These are phyloP conservation scores for Aechmea fasciata DNA, from an alignment of 176 grass and related monocot genomes.

Conservation along the genomic window DNA sequence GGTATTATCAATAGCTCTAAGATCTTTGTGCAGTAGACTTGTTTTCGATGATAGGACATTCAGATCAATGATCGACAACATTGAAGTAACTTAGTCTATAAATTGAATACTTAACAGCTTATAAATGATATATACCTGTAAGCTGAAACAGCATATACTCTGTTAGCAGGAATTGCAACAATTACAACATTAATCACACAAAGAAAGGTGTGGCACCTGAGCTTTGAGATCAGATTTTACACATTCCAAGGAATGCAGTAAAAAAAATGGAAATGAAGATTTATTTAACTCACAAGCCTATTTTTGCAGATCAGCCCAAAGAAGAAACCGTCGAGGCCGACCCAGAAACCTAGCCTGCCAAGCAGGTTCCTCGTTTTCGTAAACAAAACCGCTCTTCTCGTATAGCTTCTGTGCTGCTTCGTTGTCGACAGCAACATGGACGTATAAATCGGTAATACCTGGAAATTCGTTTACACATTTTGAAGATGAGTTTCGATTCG, in stretches of 20 bases:
- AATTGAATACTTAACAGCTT: too few species aligned
- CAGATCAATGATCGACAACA: too few species aligned
- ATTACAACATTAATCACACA: too few species aligned
- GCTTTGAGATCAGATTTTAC: neutral
- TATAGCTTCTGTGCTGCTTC: constrained; percentile 69
- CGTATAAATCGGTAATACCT: constrained; percentile 95
- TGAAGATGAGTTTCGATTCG: constrained; percentile 4
- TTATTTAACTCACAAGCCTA: neutral
- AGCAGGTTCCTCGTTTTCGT: constrained; percentile 80
- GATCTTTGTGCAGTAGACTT: too few species aligned
- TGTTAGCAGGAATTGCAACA: too few species aligned
- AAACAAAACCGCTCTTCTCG: constrained; percentile 78
- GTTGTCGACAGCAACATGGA: constrained; percentile 89
- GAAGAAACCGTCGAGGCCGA: constrained; percentile 66
- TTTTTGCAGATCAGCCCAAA: constrained; percentile 72
- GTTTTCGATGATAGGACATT: too few species aligned
- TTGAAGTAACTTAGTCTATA: too few species aligned
- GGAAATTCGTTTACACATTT: constrained; percentile 15
- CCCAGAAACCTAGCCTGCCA: constrained; percentile 80
- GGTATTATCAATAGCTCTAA: too few species aligned
- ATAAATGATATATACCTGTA: too few species aligned
- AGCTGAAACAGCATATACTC: too few species aligned
- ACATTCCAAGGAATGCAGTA: neutral
- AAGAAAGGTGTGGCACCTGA: neutral
- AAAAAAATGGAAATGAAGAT: neutral